Evolutionary conservation across 2,329 filamentous ascomycete genomes (phyloP), one percentile per base, ranked within the genome.

Genomic region (Pestalotiopsis sp.): DNA sequence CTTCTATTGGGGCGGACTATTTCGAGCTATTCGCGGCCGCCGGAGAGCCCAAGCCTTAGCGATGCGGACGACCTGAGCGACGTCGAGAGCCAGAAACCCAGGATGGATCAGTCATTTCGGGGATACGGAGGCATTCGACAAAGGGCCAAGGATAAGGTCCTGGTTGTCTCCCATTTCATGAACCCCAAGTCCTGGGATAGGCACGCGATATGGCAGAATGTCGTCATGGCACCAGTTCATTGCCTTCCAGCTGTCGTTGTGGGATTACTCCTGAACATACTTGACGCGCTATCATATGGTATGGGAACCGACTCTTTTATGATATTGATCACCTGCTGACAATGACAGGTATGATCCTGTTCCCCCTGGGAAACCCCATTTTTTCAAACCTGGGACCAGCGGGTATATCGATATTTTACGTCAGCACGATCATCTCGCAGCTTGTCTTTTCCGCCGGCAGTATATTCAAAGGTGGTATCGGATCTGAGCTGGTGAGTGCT

Each of bases 401-500:
- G 68, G 96, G 96, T 27, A 97, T 99, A 68, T 97, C 96, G 0
- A 98, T 99, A 81, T 99, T 98, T 82, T 99, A 98, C 79, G 93
- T 99, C 73, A 98, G 95, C 85, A 98, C 95, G 68, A 97, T 99
- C 71, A 88, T 98, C 56, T 93, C 96, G 0, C 96, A 99, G 78
- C 80, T 99, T 65, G 92, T 94, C 17, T 98, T 95, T 78, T 98
- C 95, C 0, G 86, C 87, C 23, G 92, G 94, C 0, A 98, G 95
- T 75, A 90, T 93, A 41, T 99, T 99, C 82, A 92, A 88, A 73
- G 95, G 96, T 17, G 94, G 93, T 3, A 90, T 99, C 69, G 96
- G 96, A 4, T 98, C 96, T 2, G 96, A 99, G 80, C 91, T 99
- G 90, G 90, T 91, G 81, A 73, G 86, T 80, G 12, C 39, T 68